phyloP scores from a whole-genome alignment of 441 rosid genomes.

The Corymbia calophylla region DNA sequence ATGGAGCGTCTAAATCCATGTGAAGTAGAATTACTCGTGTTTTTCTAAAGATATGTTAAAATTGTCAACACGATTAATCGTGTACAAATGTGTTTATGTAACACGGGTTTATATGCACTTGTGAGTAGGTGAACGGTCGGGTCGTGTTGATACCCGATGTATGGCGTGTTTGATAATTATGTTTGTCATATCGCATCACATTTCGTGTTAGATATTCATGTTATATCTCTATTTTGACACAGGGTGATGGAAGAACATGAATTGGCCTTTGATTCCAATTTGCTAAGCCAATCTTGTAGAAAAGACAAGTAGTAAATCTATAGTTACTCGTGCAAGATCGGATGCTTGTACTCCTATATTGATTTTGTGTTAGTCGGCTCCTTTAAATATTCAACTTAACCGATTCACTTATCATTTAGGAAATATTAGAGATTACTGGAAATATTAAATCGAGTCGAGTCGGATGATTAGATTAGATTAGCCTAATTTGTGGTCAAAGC shows the following conservation, averaged over 20 bases:
- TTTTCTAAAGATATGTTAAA: not conserved
- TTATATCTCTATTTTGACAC: not conserved
- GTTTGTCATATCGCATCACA: not conserved
- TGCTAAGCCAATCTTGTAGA: not conserved
- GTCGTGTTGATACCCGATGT: not conserved
- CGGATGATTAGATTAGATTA: not conserved
- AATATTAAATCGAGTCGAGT: not conserved
- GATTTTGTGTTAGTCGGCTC: too few relatives aligned
- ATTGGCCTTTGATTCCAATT: not conserved
- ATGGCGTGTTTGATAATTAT: not conserved
- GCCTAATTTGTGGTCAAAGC: rapidly evolving
- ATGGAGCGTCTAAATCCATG: not conserved
- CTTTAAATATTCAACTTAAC: not conserved
- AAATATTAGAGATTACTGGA: not conserved
- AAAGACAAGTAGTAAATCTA: not conserved
- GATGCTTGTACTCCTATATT: not conserved
- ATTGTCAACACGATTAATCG: rapidly evolving
- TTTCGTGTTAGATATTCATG: not conserved
- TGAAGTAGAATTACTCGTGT: not conserved
- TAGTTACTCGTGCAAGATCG: not conserved
- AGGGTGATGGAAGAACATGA: not conserved
- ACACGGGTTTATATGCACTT: not conserved
- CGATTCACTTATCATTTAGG: not conserved
- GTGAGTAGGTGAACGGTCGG: too few relatives aligned
- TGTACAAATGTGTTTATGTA: not conserved